phyloP scores from a whole-genome alignment of 2,329 filamentous ascomycete species.

The Pestalotiopsis sp. region DNA sequence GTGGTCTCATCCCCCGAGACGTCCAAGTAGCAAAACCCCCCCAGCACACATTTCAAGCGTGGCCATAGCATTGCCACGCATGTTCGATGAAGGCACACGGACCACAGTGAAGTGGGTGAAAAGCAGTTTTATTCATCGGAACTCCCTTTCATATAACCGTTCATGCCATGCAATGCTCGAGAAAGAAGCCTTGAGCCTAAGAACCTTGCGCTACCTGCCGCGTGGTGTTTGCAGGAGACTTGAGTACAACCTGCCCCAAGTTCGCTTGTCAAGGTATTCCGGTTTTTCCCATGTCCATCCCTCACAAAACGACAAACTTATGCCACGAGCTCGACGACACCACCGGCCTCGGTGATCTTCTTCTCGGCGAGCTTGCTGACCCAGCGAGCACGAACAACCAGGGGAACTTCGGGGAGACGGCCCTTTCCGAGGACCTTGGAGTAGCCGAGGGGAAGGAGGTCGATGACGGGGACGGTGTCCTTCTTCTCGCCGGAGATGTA shows the following conservation, averaged over 20 bases:
- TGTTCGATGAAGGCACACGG: not conserved
- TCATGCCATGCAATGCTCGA: constrained; percentile 29
- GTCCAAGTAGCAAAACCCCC: not conserved
- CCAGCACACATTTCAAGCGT: not conserved
- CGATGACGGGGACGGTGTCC: constrained; percentile 95
- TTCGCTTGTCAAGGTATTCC: constrained; percentile 24
- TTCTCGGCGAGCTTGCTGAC: constrained; percentile 95
- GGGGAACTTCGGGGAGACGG: constrained; percentile 85
- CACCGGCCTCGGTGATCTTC: constrained; percentile 98
- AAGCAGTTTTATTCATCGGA: constrained; percentile 30
- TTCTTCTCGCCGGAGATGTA: constrained; percentile 80
- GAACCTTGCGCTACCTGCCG: constrained; percentile 19
- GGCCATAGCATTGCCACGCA: not conserved
- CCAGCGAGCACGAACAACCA: constrained; percentile 94
- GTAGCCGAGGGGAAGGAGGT: constrained; percentile 96
- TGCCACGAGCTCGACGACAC: constrained; percentile 93
- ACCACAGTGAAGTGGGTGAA: constrained; percentile 17
- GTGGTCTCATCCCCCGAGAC: not conserved
- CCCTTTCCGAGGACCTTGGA: constrained; percentile 99
- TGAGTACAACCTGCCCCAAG: constrained; percentile 24
- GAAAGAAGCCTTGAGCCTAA: constrained; percentile 22
- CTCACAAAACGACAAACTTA: constrained; percentile 44
- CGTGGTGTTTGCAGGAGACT: constrained; percentile 18
- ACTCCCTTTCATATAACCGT: constrained; percentile 27
- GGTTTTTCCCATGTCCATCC: constrained; percentile 13